Percentiles rank a stretch among this genome's conserved stretches.
phyloP scores from a whole-genome alignment of 371 early-diverging fungal genomes.

The Encephalitozoon romaleae region DNA sequence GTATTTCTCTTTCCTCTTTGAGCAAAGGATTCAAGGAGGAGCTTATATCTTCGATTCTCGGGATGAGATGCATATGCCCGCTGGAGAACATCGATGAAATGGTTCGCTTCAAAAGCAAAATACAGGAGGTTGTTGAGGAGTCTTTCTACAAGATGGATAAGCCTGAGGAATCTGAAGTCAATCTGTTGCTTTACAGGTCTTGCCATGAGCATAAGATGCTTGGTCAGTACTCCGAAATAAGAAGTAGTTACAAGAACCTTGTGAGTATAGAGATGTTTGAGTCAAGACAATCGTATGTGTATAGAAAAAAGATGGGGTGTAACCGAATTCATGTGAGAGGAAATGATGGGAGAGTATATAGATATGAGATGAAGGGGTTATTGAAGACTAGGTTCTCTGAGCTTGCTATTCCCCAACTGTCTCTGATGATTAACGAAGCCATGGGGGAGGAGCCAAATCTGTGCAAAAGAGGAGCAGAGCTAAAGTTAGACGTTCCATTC shows the following conservation, averaged over 20 bases:
- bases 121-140: slow-evolving; percentile 15
- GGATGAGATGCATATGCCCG: slow-evolving; percentile 1
- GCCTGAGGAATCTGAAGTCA: slow-evolving; percentile 18
- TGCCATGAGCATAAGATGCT: slow-evolving; percentile 42
- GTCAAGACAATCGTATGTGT: slow-evolving; percentile 13
- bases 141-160: slow-evolving; percentile 22
- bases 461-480: slow-evolving; percentile 6
- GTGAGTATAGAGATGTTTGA: slow-evolving; percentile 43
- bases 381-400: slow-evolving; percentile 7
- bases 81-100: slow-evolving; percentile 13
- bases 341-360: slow-evolving; percentile 42
- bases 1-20: not conserved
- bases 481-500: slow-evolving; percentile 28
- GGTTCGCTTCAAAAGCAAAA: slow-evolving; percentile 20
- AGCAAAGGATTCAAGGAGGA: not conserved
- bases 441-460: slow-evolving; percentile 15
- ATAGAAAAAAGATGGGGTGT: slow-evolving; percentile 38
- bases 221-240: slow-evolving; percentile 50
- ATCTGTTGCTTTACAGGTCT: slow-evolving; percentile 31
- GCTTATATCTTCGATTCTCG: slow-evolving; percentile 13
- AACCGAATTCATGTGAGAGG: slow-evolving; percentile 33
- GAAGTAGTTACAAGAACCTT: slow-evolving; percentile 41
- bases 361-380: slow-evolving; percentile 31
- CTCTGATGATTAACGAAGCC: not conserved
- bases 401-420: slow-evolving; percentile 29